Conservation (phyloP, 345 rosid genomes). For the Crucihimalaya himalaica region DNA sequence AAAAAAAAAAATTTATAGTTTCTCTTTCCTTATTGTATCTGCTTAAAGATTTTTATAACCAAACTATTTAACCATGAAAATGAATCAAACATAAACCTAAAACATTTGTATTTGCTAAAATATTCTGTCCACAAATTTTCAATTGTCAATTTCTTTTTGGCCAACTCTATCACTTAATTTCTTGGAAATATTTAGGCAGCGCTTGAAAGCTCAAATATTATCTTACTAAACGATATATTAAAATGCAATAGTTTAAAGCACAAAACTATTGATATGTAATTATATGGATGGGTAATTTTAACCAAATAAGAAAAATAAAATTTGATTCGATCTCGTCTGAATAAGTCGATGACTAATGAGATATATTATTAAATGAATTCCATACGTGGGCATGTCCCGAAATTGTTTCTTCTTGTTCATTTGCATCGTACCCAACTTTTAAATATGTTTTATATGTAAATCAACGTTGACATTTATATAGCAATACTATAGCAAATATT, state of each 20-base stretch:
- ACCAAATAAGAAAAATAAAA: background rate
- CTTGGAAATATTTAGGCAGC: background rate
- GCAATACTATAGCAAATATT: background rate
- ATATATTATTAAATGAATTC: background rate
- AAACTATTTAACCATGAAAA: background rate
- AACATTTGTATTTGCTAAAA: background rate
- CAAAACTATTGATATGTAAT: background rate
- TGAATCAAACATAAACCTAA: slow-evolving; percentile 2
- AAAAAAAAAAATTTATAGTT: background rate
- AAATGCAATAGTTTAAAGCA: background rate
- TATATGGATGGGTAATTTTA: background rate
- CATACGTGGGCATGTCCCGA: slow-evolving; percentile 8
- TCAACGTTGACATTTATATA: background rate
- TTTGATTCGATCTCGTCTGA: background rate
- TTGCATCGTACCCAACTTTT: slow-evolving; percentile 9
- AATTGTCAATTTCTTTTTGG: background rate
- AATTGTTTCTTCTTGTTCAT: slow-evolving; percentile 3
- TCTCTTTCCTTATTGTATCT: background rate
- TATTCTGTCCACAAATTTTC: background rate
- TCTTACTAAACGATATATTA: background rate
- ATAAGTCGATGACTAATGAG: slow-evolving; percentile 5
- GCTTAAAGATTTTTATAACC: background rate
- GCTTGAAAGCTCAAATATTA: background rate
- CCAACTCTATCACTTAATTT: background rate
- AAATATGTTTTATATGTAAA: background rate